Evolutionary conservation across 1,284 basidiomycete genomes (phyloP).

Genomic region (Ganoderma multipileum): DNA sequence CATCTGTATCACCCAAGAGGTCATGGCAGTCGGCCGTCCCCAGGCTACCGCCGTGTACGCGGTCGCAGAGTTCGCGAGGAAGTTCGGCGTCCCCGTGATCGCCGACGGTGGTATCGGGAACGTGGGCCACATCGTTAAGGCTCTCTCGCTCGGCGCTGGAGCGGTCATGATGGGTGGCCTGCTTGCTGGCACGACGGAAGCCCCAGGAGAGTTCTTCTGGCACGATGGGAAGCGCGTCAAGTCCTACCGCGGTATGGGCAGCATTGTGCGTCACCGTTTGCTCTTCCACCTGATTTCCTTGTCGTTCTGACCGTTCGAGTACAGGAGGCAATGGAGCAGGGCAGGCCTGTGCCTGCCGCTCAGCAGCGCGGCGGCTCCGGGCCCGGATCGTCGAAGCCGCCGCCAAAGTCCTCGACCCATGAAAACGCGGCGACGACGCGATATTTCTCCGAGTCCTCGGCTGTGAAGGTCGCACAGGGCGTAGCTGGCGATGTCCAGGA

Average conservation of each 20-base stretch:
- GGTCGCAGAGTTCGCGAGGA: constrained; percentile 91
- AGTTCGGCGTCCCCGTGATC: constrained; percentile 96
- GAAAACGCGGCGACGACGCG: constrained; percentile 97
- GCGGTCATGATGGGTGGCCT: constrained; percentile 99
- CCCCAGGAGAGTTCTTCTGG: constrained; percentile 99
- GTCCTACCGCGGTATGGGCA: constrained; percentile 98
- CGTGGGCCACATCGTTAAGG: constrained; percentile 98
- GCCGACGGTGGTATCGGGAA: constrained; percentile 98
- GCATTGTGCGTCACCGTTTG: constrained; percentile 53
- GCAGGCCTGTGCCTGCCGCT: constrained; percentile 52
- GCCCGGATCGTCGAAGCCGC: constrained; percentile 54
- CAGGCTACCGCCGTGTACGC: constrained; percentile 97
- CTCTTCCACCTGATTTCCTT: not conserved
- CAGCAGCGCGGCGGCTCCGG: constrained; percentile 41
- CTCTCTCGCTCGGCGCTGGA: constrained; percentile 90
- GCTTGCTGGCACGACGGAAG: constrained; percentile 95
- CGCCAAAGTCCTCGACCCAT: constrained; percentile 54
- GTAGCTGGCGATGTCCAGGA: constrained; percentile 98
- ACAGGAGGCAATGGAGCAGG: constrained; percentile 92
- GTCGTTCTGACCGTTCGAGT: constrained; percentile 5
- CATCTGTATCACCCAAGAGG: constrained; percentile 99
- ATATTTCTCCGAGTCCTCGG: constrained; percentile 96
- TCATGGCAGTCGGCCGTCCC: constrained; percentile 99
- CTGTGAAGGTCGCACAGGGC: constrained; percentile 97
- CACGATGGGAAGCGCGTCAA: constrained; percentile 99